Conservation (phyloP, 1,284 basidiomycete species). For the Stereum hirsutum region DNA sequence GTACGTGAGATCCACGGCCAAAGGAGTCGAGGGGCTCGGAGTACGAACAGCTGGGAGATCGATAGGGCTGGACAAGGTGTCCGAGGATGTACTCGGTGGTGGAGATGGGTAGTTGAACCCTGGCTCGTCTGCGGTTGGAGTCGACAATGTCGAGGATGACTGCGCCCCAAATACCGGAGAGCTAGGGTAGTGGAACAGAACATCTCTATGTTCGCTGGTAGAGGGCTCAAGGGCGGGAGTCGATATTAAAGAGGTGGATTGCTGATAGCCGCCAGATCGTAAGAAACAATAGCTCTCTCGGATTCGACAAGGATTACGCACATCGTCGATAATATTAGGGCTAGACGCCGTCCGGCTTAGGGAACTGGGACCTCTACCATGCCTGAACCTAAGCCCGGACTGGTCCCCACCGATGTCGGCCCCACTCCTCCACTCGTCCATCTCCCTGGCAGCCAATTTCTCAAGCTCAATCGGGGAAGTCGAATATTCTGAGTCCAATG, state of each 20-base stretch:
- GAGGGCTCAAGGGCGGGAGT: neutral
- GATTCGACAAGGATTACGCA: neutral
- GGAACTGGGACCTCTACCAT: constrained; percentile 1
- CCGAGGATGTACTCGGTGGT: neutral
- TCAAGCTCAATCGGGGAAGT: constrained; percentile 35
- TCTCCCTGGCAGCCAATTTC: constrained; percentile 35
- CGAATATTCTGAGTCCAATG: constrained; percentile 4
- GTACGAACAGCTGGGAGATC: neutral
- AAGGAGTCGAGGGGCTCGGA: neutral
- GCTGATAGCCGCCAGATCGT: neutral
- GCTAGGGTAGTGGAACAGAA: constrained; percentile 1
- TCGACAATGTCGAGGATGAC: neutral
- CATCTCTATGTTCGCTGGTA: neutral
- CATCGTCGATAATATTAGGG: constrained; percentile 3
- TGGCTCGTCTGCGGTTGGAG: neutral
- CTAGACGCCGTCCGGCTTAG: neutral
- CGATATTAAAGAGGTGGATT: neutral
- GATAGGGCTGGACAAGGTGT: neutral
- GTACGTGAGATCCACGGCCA: neutral
- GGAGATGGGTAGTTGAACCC: neutral
- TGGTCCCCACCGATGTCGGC: constrained; percentile 5
- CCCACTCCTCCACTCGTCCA: constrained; percentile 40
- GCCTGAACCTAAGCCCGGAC: constrained; percentile 7
- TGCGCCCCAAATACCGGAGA: neutral
- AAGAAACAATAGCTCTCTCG: neutral